A percentile compares a stretch with the other conserved stretches of the same genome.
Conservation (phyloP, 345 rosid genomes). For the Aegle marmelos region DNA sequence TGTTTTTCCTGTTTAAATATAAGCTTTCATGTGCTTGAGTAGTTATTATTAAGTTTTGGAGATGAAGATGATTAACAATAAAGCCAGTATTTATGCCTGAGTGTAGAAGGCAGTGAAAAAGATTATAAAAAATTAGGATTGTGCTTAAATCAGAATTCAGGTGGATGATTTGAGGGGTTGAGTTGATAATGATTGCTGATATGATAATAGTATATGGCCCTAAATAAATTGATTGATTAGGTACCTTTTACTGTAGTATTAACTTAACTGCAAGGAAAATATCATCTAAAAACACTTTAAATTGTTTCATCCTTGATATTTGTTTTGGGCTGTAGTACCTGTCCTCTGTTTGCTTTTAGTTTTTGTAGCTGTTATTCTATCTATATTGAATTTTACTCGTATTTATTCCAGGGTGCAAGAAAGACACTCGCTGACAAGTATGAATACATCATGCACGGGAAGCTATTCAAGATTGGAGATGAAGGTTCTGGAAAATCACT, state of each 20-base stretch:
- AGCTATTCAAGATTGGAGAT: constrained; percentile 80
- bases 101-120: not conserved
- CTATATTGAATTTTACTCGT: not conserved
- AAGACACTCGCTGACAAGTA: constrained; percentile 87
- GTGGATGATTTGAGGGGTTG: not conserved
- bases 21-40: not conserved
- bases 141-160: not conserved
- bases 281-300: not conserved
- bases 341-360: not conserved
- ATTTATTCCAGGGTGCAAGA: constrained; percentile 51
- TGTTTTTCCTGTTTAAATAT: not conserved
- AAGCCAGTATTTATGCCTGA: not conserved
- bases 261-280: not conserved
- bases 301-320: not conserved
- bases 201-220: not conserved
- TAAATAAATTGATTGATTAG: not conserved
- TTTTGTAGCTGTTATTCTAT: not conserved
- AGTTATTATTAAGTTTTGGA: not conserved
- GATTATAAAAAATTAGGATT: not conserved
- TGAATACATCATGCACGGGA: constrained; percentile 88
- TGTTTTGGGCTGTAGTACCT: not conserved
- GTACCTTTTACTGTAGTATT: not conserved
- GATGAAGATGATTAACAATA: not conserved
- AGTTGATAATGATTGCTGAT: not conserved
- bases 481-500: constrained; percentile 53